A percentile compares a stretch with the other conserved stretches of the same genome.
phyloP scores from a whole-genome alignment of 768 basidiomycete species.

The Russula sp. region DNA sequence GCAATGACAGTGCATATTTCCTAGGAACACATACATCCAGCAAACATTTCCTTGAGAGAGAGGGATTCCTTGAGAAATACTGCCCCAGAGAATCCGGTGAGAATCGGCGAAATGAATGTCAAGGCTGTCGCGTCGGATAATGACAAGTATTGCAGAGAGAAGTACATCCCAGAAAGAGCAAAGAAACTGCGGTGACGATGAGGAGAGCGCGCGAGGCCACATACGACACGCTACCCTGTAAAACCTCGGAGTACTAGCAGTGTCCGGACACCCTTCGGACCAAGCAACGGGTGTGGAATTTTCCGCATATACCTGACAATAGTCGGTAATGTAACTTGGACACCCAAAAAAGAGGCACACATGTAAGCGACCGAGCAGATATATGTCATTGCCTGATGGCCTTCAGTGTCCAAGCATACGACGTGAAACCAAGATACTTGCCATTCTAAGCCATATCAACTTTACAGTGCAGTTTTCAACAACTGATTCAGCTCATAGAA shows the following conservation, averaged over 20 bases:
- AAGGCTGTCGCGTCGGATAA: slow-evolving; percentile 75
- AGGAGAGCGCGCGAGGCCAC: not conserved
- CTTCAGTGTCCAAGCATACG: too few species aligned
- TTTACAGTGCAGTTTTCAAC: slow-evolving; percentile 25
- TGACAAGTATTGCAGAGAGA: slow-evolving; percentile 65
- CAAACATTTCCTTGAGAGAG: slow-evolving; percentile 48
- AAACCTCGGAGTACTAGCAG: slow-evolving; percentile 55
- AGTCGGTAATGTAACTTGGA: not conserved
- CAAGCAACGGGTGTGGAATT: slow-evolving; percentile 54
- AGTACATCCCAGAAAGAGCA: slow-evolving; percentile 61
- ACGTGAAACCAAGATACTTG: slow-evolving; percentile 25
- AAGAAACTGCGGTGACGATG: slow-evolving; percentile 48
- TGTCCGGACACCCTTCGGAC: slow-evolving; percentile 60
- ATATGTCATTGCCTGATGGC: too few species aligned
- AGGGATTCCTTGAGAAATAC: slow-evolving; percentile 58
- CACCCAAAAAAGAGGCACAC: slow-evolving; percentile 26
- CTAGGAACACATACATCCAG: slow-evolving; percentile 35
- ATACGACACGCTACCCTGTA: slow-evolving; percentile 39
- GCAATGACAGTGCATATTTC: not conserved
- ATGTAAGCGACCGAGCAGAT: slow-evolving; percentile 47
- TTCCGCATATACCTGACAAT: slow-evolving; percentile 33
- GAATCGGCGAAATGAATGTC: slow-evolving; percentile 66
- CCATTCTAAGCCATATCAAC: slow-evolving; percentile 57
- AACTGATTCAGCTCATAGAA: not conserved
- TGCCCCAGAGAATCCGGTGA: slow-evolving; percentile 55